phyloP scores from a whole-genome alignment of 331 rosid genomes.

The Malus hybrid region DNA sequence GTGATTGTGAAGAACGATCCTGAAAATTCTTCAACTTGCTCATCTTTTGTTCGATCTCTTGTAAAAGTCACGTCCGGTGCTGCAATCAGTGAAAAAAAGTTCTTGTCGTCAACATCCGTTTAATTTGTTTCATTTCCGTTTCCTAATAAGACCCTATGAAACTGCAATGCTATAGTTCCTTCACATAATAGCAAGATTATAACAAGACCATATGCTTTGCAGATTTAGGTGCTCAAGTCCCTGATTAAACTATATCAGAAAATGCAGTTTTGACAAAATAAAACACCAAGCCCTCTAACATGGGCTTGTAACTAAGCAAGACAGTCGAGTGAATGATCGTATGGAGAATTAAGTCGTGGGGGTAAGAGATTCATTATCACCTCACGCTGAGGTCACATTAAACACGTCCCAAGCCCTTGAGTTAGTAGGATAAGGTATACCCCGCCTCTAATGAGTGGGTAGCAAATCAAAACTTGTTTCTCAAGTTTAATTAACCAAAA shows the following conservation, averaged over 20 bases:
- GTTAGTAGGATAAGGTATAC: too few relatives aligned
- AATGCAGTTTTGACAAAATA: not conserved
- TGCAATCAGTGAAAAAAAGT: constrained; percentile 17
- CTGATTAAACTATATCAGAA: too few relatives aligned
- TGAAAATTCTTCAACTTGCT: constrained; percentile 39
- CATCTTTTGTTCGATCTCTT: constrained; percentile 12
- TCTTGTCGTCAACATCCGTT: too few relatives aligned
- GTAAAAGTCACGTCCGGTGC: constrained; percentile 38
- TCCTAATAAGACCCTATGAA: not conserved
- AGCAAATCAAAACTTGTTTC: too few relatives aligned
- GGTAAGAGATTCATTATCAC: too few relatives aligned
- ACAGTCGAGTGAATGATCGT: too few relatives aligned
- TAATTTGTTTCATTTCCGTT: not conserved
- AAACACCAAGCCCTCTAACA: not conserved
- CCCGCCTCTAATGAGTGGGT: too few relatives aligned
- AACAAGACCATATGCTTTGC: not conserved
- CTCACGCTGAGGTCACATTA: too few relatives aligned
- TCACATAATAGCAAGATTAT: not conserved
- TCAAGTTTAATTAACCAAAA: not conserved
- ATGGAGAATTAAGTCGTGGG: too few relatives aligned
- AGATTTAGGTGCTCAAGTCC: too few relatives aligned
- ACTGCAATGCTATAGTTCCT: not conserved
- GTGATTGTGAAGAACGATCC: constrained; percentile 34
- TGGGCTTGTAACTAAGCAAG: too few relatives aligned
- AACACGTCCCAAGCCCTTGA: too few relatives aligned